phyloP scores from a whole-genome alignment of 257 asterid species.

The Ajuga chamaepitys region DNA sequence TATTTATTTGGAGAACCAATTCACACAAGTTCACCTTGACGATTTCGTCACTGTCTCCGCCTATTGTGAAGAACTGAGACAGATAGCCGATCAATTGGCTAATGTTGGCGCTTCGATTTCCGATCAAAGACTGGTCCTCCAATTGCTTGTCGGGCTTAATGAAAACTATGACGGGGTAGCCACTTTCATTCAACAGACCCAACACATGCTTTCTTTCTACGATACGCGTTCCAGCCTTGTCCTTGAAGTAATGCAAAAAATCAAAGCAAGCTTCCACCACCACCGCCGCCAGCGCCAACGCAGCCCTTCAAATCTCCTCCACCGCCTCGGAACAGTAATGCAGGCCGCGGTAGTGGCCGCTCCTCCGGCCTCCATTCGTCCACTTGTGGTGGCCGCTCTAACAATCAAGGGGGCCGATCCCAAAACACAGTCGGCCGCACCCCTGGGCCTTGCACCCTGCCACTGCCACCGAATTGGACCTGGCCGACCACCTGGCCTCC shows the following conservation, averaged over 20 bases:
- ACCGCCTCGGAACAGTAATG: no score
- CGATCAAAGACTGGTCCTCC: background rate
- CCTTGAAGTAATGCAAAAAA: background rate
- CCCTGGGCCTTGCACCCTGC: no score
- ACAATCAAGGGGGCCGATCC: no score
- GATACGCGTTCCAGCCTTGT: background rate
- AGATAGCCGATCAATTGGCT: background rate
- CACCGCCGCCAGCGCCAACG: background rate
- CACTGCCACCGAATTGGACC: no score
- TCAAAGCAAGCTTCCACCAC: background rate
- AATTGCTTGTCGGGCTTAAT: no score
- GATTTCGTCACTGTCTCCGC: background rate
- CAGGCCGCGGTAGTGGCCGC: no score
- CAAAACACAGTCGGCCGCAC: no score
- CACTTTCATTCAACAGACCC: background rate
- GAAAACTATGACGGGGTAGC: no score
- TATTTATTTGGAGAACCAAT: background rate
- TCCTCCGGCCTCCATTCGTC: no score
- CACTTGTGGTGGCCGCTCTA: no score
- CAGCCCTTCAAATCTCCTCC: background rate
- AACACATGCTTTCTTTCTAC: background rate
- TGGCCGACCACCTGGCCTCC: no score
- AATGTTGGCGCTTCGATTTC: conserved; percentile 9
- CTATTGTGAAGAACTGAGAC: background rate
- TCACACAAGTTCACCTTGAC: background rate